Conservation (phyloP, 306 rosid genomes). For the Hippophae rhamnoides region DNA sequence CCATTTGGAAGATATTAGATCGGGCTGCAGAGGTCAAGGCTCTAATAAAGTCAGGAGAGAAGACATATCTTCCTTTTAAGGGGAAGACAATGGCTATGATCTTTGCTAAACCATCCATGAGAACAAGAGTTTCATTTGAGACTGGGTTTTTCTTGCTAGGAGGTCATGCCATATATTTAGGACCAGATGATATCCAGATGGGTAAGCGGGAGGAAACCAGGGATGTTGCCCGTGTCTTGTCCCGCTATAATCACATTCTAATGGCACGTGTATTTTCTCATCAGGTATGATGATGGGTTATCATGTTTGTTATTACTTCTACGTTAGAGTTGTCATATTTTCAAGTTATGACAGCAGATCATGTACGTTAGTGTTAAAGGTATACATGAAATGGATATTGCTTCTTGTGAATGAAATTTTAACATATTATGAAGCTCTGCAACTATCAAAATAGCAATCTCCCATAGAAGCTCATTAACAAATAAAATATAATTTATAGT, state of each 20-base stretch:
- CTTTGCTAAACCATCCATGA: constrained; percentile 92
- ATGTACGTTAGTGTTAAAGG: neutral
- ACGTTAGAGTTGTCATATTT: neutral
- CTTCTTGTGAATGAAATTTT: neutral
- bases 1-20: constrained; percentile 67
- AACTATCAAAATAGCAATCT: no score
- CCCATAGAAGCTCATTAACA: no score
- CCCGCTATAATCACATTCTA: constrained; percentile 68
- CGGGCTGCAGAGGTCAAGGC: constrained; percentile 82
- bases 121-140: constrained; percentile 92
- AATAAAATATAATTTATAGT: no score
- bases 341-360: neutral
- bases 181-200: constrained; percentile 93
- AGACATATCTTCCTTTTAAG: constrained; percentile 64
- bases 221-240: constrained; percentile 85
- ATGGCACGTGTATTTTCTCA: constrained; percentile 98
- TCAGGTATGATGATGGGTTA: constrained; percentile 76
- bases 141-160: constrained; percentile 78
- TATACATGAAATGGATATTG: neutral
- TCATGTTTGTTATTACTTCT: constrained; percentile 2
- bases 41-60: constrained; percentile 71
- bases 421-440: no score
- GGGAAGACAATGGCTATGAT: constrained; percentile 98
- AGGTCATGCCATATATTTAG: constrained; percentile 86
- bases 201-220: constrained; percentile 97